These are phyloP conservation scores for Cladophialophora carrionii DNA, from an alignment of 2,329 filamentous ascomycete genomes.

Conservation along the genomic window DNA sequence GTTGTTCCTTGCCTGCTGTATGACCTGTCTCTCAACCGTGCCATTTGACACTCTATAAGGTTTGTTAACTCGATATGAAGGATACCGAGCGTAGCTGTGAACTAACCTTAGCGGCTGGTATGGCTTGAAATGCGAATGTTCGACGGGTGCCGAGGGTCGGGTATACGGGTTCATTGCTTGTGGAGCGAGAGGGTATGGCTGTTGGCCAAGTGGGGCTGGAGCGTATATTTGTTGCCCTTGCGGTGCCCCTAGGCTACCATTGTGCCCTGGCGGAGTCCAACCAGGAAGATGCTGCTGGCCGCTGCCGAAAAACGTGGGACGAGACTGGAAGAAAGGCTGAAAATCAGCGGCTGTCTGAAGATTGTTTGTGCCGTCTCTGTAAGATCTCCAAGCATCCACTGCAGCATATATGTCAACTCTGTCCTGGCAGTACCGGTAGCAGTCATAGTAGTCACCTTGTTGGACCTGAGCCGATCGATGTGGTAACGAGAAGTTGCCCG, in stretches of 20 bases:
- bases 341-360: conserved; percentile 25
- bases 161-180: conserved; percentile 12
- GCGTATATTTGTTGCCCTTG: not conserved
- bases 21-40: conserved; percentile 19
- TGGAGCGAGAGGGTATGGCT: not conserved
- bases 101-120: conserved; percentile 37
- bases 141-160: not conserved
- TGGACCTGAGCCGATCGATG: conserved; percentile 14
- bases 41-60: conserved; percentile 33
- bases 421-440: conserved; percentile 20
- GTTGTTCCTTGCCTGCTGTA: conserved; percentile 19
- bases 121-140: conserved; percentile 15
- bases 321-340: conserved; percentile 1
- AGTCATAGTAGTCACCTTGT: conserved; percentile 36
- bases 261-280: not conserved
- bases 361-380: conserved; percentile 29
- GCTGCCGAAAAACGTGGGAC: not conserved
- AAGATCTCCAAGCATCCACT: conserved; percentile 38
- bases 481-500: conserved; percentile 6
- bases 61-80: conserved; percentile 39
- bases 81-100: conserved; percentile 35
- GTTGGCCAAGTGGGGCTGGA: not conserved
- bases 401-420: conserved; percentile 36
- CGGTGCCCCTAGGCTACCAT: not conserved
- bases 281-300: not conserved